Evolutionary conservation across 148 eudicot species (phyloP), one percentile per base, ranked within the genome.

Genomic region (Camellia granthamiana): DNA sequence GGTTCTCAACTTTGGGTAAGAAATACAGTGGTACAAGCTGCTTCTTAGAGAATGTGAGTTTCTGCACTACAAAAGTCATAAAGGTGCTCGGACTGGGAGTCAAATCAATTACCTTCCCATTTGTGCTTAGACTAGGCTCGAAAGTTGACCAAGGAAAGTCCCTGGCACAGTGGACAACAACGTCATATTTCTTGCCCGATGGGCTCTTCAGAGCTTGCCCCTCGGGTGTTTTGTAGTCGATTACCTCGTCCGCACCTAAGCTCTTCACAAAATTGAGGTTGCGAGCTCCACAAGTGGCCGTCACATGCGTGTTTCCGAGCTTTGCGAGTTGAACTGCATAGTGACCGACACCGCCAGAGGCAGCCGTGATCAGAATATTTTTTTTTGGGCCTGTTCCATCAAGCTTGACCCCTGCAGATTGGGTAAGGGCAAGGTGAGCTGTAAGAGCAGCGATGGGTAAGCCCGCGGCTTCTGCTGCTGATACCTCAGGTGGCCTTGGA

Each of bases 341-440:
- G 84, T 91, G 94, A 43, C 97, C 94, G 6, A 91, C 97, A 2
- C 98, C 97, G 4, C 97, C 94, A 2, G 97, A 93, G 15, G 87
- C 97, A 3, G 90, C 93, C 0, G 92, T 90, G 80, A 91, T 72
- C 12, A 93, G 87, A 30, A 93, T 83, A 84, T 91, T 93, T 75
- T 82, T 89, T 61, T 5, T 66, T 30, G 89, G 93, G 6, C 90
- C 91, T 2, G 71, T 85, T 30, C 88, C 88, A 7, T 94, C 93
- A 4, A 94, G 92, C 80, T 86, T 86, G 73, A 94, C 68, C 30
- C 83, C 89, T 1, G 88, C 90, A 0, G 76, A 8, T 72, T 85
- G 85, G 76, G 91, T 88, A 14, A 94, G 90, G 71, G 87, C 91
- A 69, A 85, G 87, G 78, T 87, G 88, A 51, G 98, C 98, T 18